Conservation (phyloP, 2,329 filamentous ascomycete species). For the Blastomyces emzantsi region DNA sequence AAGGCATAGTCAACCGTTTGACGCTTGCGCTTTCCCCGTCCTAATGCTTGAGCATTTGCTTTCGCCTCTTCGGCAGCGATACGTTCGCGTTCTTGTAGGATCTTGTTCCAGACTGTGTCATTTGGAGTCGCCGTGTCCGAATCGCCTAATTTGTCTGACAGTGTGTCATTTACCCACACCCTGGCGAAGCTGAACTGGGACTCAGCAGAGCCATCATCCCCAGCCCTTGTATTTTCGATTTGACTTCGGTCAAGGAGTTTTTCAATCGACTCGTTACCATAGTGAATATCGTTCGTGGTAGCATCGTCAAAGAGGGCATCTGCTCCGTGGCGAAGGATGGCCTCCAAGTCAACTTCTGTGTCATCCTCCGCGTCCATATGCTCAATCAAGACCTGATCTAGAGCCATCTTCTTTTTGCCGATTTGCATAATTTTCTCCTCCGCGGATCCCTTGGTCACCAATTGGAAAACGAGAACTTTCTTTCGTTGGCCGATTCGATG, state of each 20-base stretch:
- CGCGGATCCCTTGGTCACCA: conserved; percentile 79
- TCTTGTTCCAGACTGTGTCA: conserved; percentile 77
- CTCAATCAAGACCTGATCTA: conserved; percentile 92
- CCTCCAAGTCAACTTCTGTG: conserved; percentile 69
- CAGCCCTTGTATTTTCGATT: conserved; percentile 60
- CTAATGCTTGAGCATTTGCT: conserved; percentile 62
- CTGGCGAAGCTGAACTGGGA: conserved; percentile 81
- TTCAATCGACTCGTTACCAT: conserved; percentile 75
- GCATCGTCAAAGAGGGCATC: conserved; percentile 75
- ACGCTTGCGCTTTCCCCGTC: conserved; percentile 71
- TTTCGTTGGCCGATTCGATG: conserved; percentile 95
- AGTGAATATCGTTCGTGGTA: conserved; percentile 61
- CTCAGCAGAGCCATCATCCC: conserved; percentile 58
- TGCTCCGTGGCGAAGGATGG: conserved; percentile 79
- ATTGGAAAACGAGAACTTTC: conserved; percentile 89
- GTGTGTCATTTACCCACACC: conserved; percentile 80
- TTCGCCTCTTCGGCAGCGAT: conserved; percentile 65
- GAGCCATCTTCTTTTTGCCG: conserved; percentile 87
- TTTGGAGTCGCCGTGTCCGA: conserved; percentile 48
- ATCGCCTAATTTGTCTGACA: conserved; percentile 55
- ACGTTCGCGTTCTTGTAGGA: conserved; percentile 72
- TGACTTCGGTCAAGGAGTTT: conserved; percentile 81
- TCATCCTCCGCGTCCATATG: conserved; percentile 79
- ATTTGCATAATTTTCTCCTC: conserved; percentile 97
- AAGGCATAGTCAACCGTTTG: conserved; percentile 42